Evolutionary conservation across 2,329 filamentous ascomycete species (phyloP).

Genomic region (Aureobasidium vineae): DNA sequence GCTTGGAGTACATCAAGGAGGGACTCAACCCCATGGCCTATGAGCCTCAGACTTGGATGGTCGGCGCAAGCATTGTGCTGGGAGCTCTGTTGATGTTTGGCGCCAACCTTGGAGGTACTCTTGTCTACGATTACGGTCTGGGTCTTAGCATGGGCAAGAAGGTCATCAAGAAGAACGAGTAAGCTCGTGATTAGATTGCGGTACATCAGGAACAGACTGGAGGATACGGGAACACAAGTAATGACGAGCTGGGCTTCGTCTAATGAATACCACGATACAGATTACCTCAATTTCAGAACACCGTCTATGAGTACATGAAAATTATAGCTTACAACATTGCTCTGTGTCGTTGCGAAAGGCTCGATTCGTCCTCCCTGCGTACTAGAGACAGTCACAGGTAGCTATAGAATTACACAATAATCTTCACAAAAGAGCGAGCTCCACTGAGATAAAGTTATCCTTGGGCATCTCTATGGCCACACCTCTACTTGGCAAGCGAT

Average conservation of each 20-base stretch:
- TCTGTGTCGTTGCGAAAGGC: not conserved
- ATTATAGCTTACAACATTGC: not conserved
- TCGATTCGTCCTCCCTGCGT: too few relatives aligned
- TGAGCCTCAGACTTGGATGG: slow-evolving; percentile 40
- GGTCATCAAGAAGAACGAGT: slow-evolving; percentile 33
- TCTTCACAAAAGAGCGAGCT: too few relatives aligned
- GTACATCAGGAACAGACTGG: not conserved
- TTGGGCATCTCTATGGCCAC: too few relatives aligned
- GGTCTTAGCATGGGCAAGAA: slow-evolving; percentile 39
- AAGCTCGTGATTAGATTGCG: not conserved
- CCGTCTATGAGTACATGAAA: not conserved
- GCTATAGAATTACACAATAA: too few relatives aligned
- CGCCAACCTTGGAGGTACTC: slow-evolving; percentile 45
- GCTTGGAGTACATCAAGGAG: slow-evolving; percentile 33
- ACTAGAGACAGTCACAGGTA: too few relatives aligned
- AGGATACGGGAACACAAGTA: not conserved
- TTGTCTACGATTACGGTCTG: slow-evolving; percentile 50
- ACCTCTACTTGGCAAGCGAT: too few relatives aligned
- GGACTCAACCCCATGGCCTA: slow-evolving; percentile 36
- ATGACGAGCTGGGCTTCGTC: slow-evolving; percentile 9
- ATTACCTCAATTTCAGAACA: not conserved
- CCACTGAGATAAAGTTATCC: too few relatives aligned
- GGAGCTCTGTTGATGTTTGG: slow-evolving; percentile 41
- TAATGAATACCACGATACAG: slow-evolving; percentile 18
- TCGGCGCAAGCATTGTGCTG: slow-evolving; percentile 41